A percentile compares a stretch with the other conserved stretches of the same genome.
phyloP scores from a whole-genome alignment of 345 rosid genomes.

The Isatis tinctoria region DNA sequence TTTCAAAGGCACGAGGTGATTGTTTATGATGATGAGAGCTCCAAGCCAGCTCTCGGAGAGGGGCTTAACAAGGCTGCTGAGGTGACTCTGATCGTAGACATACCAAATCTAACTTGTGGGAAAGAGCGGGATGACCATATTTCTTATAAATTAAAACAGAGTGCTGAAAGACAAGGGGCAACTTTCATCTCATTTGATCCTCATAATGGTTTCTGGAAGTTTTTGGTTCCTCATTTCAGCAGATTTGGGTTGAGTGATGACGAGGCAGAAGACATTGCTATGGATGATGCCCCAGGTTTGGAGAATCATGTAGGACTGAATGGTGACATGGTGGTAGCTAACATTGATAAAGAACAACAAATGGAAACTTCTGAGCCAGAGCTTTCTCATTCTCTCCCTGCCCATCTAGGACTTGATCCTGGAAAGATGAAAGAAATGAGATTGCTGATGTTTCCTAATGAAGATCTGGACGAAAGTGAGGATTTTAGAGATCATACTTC shows the following conservation, averaged over 20 bases:
- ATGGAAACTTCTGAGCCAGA: constrained; percentile 44
- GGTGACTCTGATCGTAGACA: constrained; percentile 56
- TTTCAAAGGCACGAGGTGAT: constrained; percentile 60
- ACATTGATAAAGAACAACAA: constrained; percentile 42
- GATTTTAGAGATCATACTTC: constrained; percentile 38
- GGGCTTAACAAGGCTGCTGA: constrained; percentile 93
- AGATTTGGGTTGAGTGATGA: constrained; percentile 93
- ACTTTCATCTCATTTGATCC: constrained; percentile 61
- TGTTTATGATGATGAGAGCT: constrained; percentile 75
- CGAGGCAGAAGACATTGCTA: constrained; percentile 77
- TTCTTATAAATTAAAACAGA: constrained; percentile 44
- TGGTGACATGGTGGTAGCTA: constrained; percentile 42
- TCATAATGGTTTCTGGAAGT: constrained; percentile 64
- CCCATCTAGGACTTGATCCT: constrained; percentile 92
- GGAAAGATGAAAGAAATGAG: constrained; percentile 85
- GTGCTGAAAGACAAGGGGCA: constrained; percentile 73
- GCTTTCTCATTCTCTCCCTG: constrained; percentile 96
- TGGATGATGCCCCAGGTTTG: constrained; percentile 53
- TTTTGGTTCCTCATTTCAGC: constrained; percentile 81
- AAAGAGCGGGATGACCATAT: constrained; percentile 31
- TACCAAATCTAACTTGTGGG: constrained; percentile 22
- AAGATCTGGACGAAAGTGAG: constrained; percentile 52
- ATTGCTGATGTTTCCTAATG: constrained; percentile 81
- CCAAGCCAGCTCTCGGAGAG: constrained; percentile 70
- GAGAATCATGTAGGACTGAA: constrained; percentile 40